Conservation (phyloP, 495 filamentous ascomycete genomes). For the Neurospora sp. region DNA sequence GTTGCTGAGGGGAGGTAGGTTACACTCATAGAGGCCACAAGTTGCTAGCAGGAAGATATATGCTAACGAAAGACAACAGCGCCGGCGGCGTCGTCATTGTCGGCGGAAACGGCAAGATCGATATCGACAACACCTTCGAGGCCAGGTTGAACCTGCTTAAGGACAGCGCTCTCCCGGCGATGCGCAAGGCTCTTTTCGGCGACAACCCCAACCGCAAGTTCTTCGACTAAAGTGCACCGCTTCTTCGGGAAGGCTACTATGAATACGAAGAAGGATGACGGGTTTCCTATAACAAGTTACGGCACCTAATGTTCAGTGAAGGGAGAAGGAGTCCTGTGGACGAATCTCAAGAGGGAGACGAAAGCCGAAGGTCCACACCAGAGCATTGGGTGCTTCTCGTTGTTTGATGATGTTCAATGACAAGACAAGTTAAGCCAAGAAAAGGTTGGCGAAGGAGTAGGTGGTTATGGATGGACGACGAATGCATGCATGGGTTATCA, state of each 20-base stretch:
- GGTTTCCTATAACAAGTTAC: background rate
- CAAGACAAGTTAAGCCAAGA: background rate
- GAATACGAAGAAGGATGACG: background rate
- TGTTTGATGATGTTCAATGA: background rate
- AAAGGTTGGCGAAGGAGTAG: background rate
- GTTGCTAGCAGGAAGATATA: background rate
- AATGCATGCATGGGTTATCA: background rate
- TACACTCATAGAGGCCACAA: background rate
- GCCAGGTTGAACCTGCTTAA: constrained; percentile 78
- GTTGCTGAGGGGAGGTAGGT: constrained; percentile 80
- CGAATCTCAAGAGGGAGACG: background rate
- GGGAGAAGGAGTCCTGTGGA: background rate
- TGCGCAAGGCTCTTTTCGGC: constrained; percentile 80
- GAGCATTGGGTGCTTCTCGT: background rate
- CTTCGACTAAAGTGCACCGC: constrained; percentile 57
- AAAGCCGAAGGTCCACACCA: background rate
- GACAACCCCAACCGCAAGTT: constrained; percentile 89
- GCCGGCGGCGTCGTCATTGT: constrained; percentile 74
- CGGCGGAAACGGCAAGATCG: constrained; percentile 83
- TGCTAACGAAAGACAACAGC: constrained; percentile 36
- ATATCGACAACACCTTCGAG: constrained; percentile 97
- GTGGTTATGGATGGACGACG: background rate
- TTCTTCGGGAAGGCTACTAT: background rate
- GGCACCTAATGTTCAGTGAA: background rate
- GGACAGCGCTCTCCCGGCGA: constrained; percentile 70